These are phyloP conservation scores for Penicillium sp. DNA, from an alignment of 2,329 filamentous ascomycete species.

Conservation along the genomic window DNA sequence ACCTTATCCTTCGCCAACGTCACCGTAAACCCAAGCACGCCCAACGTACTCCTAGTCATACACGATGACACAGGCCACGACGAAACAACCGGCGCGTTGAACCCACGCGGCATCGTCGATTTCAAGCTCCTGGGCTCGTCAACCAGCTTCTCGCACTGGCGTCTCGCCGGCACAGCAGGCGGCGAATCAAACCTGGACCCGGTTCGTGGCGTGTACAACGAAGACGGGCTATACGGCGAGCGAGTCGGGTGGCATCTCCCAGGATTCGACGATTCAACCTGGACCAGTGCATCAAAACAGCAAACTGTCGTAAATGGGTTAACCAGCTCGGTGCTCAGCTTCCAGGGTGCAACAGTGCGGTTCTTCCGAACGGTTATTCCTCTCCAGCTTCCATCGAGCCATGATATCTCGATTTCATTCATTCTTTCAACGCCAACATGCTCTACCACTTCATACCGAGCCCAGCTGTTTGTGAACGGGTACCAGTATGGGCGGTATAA, in stretches of 20 bases:
- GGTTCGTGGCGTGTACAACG: conserved; percentile 53
- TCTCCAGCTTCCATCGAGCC: conserved; percentile 48
- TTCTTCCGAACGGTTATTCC: conserved; percentile 54
- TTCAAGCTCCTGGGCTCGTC: conserved; percentile 47
- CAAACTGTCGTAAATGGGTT: neutral
- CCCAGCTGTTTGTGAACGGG: conserved; percentile 60
- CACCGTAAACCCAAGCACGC: conserved; percentile 46
- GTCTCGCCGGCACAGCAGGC: conserved; percentile 55
- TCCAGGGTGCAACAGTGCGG: conserved; percentile 49
- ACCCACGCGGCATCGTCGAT: conserved; percentile 40
- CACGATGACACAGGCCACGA: conserved; percentile 49
- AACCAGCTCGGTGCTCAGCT: conserved; percentile 35
- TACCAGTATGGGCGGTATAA: conserved; percentile 61
- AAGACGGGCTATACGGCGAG: conserved; percentile 57
- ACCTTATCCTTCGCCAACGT: conserved; percentile 51
- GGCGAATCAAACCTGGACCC: conserved; percentile 52
- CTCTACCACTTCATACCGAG: conserved; percentile 43
- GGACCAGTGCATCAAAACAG: conserved; percentile 28
- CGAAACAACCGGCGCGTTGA: conserved; percentile 27
- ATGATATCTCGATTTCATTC: conserved; percentile 57
- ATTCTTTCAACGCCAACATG: conserved; percentile 46
- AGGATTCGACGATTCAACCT: conserved; percentile 49
- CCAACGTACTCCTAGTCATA: conserved; percentile 58
- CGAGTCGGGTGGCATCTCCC: conserved; percentile 58
- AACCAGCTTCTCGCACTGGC: conserved; percentile 53